phyloP scores from a whole-genome alignment of 768 basidiomycete species.

The Kwoniella heveanensis region DNA sequence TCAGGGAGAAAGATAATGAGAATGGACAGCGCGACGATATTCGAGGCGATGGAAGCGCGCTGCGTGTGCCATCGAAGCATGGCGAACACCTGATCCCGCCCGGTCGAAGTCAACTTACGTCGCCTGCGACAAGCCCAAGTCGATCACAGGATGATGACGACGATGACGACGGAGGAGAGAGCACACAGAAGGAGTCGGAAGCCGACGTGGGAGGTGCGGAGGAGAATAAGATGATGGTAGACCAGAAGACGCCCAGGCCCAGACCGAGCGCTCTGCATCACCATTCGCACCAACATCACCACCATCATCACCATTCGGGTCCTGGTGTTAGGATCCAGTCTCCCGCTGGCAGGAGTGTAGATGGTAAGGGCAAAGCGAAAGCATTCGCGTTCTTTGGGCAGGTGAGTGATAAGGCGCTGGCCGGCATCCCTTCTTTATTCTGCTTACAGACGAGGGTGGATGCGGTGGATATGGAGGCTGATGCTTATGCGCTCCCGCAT shows the following conservation, averaged over 20 bases:
- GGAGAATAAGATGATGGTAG: neutral
- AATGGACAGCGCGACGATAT: conserved; percentile 64
- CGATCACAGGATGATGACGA: neutral
- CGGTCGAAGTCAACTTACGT: conserved; percentile 19
- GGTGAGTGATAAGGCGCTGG: conserved; percentile 45
- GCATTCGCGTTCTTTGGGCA: conserved; percentile 56
- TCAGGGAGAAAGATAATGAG: conserved; percentile 58
- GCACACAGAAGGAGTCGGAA: conserved; percentile 1
- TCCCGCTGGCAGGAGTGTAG: neutral
- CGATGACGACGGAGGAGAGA: neutral
- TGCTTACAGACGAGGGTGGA: neutral
- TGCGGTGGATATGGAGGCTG: too few relatives aligned
- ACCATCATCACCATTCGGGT: conserved; percentile 24
- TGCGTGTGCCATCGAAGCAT: conserved; percentile 25
- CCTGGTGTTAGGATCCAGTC: conserved; percentile 7
- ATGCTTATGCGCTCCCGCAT: conserved; percentile 11
- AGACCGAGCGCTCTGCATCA: neutral
- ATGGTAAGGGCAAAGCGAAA: conserved; percentile 40
- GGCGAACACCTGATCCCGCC: conserved; percentile 41
- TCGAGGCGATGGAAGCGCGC: conserved; percentile 50
- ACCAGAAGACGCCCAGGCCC: conserved; percentile 18
- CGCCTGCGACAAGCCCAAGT: conserved; percentile 3
- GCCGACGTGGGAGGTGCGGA: neutral
- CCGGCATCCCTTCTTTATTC: too few relatives aligned
- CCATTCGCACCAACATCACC: conserved; percentile 19